Evolutionary conservation across 1,284 basidiomycete species (phyloP), one percentile per base, ranked within the genome.

Genomic region (Ustilago shanxiensis): DNA sequence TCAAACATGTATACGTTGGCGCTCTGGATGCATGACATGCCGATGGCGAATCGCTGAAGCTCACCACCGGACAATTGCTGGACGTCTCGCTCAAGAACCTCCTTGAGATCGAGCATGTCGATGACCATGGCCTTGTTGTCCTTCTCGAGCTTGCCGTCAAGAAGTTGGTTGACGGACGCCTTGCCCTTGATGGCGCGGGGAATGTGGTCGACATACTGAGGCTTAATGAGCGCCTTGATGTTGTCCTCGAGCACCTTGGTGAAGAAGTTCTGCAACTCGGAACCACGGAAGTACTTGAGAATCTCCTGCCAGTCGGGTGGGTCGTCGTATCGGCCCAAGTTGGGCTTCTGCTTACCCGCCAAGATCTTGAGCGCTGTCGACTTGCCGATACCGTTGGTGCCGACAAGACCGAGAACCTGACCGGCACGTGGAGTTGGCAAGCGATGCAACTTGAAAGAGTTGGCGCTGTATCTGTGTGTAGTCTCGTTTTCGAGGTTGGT

Each of bases 1-100:
- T 86, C 84, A 45, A 86, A 86, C 84, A 86, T 86, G 81, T 86
- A 86, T 72, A 86, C 79, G 72, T 86, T 85, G 61, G 84, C 84
- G n/a, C 65, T 73, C 71, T 86, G 84, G 22, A 86, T 78, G 62
- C 83, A 84, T 26, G 79, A 80, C 84, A 86, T 86, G 28, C 83
- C 84, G 63, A 86, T 86, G 33, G 84, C 83, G 68, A 86, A 86
- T 26, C 84, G 77, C 72, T 86, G 84, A 41, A 86, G 72, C 71
- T 86, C 84, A 63, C 84, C 84, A 81, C 84, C 84, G n/a, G 79
- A 82, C 18, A 86, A 57, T 41, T 84, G 69, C 59, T 82, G 78
- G 13, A 84, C 81, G 54, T 85, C 84, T n/a, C 84, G 75, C 35
- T 83, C 79, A 37, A 86, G 66, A 24, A 86, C 82, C 57, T 79